These are phyloP conservation scores for Daldinia sp. DNA, from an alignment of 2,329 filamentous ascomycete genomes.

Conservation along the genomic window DNA sequence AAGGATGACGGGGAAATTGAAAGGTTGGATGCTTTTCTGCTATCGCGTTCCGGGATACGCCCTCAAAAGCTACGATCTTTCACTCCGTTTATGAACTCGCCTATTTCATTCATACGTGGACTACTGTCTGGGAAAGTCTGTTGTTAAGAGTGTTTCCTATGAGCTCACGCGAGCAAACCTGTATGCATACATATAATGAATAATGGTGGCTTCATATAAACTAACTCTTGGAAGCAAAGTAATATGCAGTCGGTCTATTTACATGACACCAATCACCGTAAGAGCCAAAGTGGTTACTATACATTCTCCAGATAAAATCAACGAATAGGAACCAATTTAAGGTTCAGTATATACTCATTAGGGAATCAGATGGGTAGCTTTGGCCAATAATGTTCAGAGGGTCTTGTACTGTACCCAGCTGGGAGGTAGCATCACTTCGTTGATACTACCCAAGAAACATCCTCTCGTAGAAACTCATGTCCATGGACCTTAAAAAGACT, in stretches of 20 bases:
- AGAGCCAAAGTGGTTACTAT: background rate
- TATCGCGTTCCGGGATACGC: slow-evolving; percentile 27
- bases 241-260: background rate
- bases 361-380: background rate
- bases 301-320: background rate
- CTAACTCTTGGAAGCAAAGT: background rate
- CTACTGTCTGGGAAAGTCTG: slow-evolving; percentile 31
- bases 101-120: slow-evolving; percentile 35
- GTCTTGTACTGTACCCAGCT: background rate
- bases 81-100: slow-evolving; percentile 21
- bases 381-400: background rate
- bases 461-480: background rate
- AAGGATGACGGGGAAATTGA: slow-evolving; percentile 66
- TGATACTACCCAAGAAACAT: background rate
- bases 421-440: background rate
- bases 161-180: background rate
- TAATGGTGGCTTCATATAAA: background rate
- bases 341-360: slow-evolving; percentile 2
- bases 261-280: background rate
- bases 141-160: slow-evolving; percentile 11
- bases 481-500: background rate
- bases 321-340: background rate
- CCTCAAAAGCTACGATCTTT: slow-evolving; percentile 21
- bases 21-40: slow-evolving; percentile 58
- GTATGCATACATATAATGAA: background rate